Percentiles rank a stretch among this genome's conserved stretches.
phyloP scores from a whole-genome alignment of 768 basidiomycete genomes.

The Lactarius vividus region DNA sequence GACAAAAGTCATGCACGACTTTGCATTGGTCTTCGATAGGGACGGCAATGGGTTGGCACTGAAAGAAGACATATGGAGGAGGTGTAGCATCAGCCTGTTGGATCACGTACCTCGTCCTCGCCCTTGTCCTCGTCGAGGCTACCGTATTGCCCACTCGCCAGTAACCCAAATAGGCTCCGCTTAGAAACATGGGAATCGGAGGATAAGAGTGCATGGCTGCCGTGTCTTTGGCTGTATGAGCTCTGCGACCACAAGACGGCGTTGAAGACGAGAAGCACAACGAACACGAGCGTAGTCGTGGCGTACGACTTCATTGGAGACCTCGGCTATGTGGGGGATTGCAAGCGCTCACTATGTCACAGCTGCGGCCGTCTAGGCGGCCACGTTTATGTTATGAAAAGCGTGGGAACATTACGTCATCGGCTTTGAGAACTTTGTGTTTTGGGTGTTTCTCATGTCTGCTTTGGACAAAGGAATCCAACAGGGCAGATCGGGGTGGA shows the following conservation, averaged over 20 bases:
- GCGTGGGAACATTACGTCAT: slow-evolving; percentile 13
- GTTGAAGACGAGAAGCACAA: slow-evolving; percentile 51
- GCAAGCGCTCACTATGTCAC: neutral
- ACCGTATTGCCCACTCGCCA: slow-evolving; percentile 3
- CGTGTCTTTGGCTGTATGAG: slow-evolving; percentile 31
- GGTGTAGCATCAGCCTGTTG: neutral
- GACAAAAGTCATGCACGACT: slow-evolving; percentile 60
- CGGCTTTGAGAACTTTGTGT: neutral
- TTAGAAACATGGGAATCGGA: neutral
- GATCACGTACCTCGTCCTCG: slow-evolving; percentile 22
- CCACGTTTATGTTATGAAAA: neutral
- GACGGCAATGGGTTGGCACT: slow-evolving; percentile 68
- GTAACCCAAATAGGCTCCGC: slow-evolving; percentile 11
- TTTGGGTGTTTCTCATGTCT: neutral
- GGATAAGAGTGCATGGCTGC: slow-evolving; percentile 1
- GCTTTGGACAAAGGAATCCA: neutral
- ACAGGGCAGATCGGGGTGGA: neutral
- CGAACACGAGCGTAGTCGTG: slow-evolving; percentile 49
- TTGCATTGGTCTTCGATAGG: slow-evolving; percentile 57
- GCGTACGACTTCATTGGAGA: slow-evolving; percentile 38
- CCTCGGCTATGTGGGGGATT: neutral
- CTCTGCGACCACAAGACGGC: slow-evolving; percentile 61
- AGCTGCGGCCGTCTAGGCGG: neutral
- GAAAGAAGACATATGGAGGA: slow-evolving; percentile 11
- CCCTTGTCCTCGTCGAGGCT: neutral